phyloP scores from a whole-genome alignment of 1,284 basidiomycete species.

The Exsudoporus floridanus region DNA sequence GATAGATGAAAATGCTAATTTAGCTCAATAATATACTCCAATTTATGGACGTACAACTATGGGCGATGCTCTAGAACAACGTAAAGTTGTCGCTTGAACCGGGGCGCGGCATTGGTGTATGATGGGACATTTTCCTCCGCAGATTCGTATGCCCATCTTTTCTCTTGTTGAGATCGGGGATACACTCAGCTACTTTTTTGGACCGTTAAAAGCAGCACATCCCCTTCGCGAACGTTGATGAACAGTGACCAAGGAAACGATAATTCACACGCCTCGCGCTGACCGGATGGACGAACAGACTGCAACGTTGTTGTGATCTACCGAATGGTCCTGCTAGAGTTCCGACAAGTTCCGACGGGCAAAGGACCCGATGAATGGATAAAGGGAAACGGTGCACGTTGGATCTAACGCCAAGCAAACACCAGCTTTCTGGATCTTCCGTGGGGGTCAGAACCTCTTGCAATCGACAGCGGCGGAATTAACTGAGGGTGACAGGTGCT shows the following conservation, averaged over 20 bases:
- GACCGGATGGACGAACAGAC: background rate
- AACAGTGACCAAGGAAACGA: background rate
- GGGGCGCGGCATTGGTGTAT: too few relatives aligned
- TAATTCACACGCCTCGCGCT: background rate
- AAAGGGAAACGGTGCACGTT: background rate
- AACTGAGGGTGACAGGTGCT: background rate
- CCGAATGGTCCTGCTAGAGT: background rate
- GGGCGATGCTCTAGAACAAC: too few relatives aligned
- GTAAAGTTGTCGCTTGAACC: too few relatives aligned
- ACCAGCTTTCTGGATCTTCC: background rate
- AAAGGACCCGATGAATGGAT: too few relatives aligned
- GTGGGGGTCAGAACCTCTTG: background rate
- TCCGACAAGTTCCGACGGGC: background rate
- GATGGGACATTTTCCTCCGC: background rate
- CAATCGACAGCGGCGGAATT: background rate
- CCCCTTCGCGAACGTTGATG: too few relatives aligned
- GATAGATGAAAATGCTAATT: too few relatives aligned
- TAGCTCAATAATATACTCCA: too few relatives aligned
- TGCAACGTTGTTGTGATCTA: background rate
- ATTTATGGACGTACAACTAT: too few relatives aligned
- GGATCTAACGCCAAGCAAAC: background rate
- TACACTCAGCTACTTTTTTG: too few relatives aligned
- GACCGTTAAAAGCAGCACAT: too few relatives aligned
- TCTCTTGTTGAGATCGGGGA: too few relatives aligned
- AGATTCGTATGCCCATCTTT: too few relatives aligned